Evolutionary conservation across 2,329 filamentous ascomycete genomes (phyloP).

Genomic region (Diaporthe eres): DNA sequence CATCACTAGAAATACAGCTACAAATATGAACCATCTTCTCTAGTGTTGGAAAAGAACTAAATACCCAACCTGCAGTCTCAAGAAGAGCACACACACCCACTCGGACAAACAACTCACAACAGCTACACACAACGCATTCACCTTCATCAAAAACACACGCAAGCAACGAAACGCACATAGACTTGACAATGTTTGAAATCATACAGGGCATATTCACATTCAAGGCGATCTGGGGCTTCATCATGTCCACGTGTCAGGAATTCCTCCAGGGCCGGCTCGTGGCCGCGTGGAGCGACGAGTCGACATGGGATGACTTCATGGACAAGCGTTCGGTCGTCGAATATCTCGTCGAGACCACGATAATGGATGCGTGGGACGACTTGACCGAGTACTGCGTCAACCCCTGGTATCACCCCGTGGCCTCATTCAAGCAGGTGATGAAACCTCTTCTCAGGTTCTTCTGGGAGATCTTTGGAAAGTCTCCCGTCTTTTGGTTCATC

Average conservation of each 20-base stretch:
- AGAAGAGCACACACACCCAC: background rate
- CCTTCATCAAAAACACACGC: background rate
- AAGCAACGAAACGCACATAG: background rate
- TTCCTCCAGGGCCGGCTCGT: background rate
- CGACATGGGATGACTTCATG: no score
- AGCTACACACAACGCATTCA: background rate
- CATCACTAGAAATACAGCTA: background rate
- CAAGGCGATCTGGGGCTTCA: background rate
- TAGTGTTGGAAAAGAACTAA: background rate
- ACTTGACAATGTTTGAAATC: background rate
- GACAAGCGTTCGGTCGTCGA: background rate
- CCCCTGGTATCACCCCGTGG: background rate
- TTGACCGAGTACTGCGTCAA: background rate
- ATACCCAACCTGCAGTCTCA: background rate
- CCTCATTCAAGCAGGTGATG: background rate
- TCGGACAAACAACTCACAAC: background rate
- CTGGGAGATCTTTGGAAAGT: background rate
- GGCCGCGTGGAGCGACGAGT: no score
- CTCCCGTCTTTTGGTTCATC: background rate
- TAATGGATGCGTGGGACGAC: background rate
- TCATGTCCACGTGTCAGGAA: background rate
- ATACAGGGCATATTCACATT: background rate
- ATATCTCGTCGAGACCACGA: background rate
- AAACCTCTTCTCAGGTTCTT: background rate
- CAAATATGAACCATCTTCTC: background rate